Percentiles rank a stretch among this genome's conserved stretches.
Evolutionary conservation across 306 rosid species (phyloP).

Genomic region (Elaeagnus macrophylla): DNA sequence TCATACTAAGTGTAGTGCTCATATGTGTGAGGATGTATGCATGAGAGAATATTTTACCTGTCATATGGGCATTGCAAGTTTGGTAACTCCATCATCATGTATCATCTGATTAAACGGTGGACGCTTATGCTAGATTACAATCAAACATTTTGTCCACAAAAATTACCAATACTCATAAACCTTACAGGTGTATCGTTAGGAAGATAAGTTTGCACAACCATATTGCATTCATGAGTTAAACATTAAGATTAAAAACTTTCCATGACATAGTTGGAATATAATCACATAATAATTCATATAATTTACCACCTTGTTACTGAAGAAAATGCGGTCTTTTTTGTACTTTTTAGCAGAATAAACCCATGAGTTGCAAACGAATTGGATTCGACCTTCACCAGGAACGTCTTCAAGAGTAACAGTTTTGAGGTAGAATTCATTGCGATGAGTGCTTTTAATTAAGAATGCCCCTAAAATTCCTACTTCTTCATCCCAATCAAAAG

Average conservation of each 20-base stretch:
- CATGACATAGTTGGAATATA: neutral
- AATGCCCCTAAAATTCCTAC: slow-evolving; percentile 59
- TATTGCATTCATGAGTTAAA: neutral
- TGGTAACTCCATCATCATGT: too few species aligned
- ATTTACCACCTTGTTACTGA: slow-evolving; percentile 46
- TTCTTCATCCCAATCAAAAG: slow-evolving; percentile 41
- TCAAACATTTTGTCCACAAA: too few species aligned
- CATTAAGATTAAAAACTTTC: neutral
- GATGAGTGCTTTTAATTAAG: slow-evolving; percentile 35
- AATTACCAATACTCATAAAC: too few species aligned
- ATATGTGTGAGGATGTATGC: too few species aligned
- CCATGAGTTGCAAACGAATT: slow-evolving; percentile 67
- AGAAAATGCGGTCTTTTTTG: slow-evolving; percentile 45
- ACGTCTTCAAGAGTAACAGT: slow-evolving; percentile 49
- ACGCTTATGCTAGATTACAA: too few species aligned
- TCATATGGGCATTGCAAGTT: too few species aligned
- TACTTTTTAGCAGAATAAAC: slow-evolving; percentile 31
- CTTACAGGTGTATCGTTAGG: slow-evolving; percentile 77
- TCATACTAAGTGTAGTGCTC: too few species aligned
- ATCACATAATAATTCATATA: too few species aligned
- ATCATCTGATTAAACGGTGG: too few species aligned
- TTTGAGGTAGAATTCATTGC: slow-evolving; percentile 45
- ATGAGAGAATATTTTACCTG: too few species aligned
- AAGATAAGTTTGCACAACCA: slow-evolving; percentile 44
- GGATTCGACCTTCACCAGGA: slow-evolving; percentile 35